These are phyloP conservation scores for Psilocybe mexicana DNA, from an alignment of 1,284 basidiomycete species.

Conservation along the genomic window DNA sequence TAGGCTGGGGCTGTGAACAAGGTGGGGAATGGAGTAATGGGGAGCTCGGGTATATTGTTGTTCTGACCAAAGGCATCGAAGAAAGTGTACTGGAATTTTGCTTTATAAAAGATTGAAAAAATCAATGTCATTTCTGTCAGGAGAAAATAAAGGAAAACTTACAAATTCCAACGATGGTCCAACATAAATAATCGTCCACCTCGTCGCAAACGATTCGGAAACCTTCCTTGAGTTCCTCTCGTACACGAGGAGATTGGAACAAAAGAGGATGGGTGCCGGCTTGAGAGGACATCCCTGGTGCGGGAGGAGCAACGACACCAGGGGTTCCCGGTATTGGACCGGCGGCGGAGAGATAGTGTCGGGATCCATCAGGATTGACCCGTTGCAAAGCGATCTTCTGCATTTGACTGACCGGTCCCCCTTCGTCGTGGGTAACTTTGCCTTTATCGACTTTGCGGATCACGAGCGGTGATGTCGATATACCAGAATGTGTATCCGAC, in stretches of 20 bases:
- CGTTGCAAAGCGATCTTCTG: conserved; percentile 93
- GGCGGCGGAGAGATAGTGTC: conserved; percentile 82
- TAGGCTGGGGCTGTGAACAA: conserved; percentile 80
- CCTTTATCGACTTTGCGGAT: conserved; percentile 95
- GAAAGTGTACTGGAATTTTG: conserved; percentile 93
- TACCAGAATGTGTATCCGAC: conserved; percentile 82
- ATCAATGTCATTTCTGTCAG: conserved; percentile 4
- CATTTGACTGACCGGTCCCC: conserved; percentile 93
- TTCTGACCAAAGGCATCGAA: conserved; percentile 86
- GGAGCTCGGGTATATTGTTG: conserved; percentile 70
- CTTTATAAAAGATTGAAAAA: conserved; percentile 37
- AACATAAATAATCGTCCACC: conserved; percentile 92
- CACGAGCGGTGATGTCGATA: conserved; percentile 82
- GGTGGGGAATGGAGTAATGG: conserved; percentile 89
- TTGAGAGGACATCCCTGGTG: conserved; percentile 70
- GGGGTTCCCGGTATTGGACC: conserved; percentile 78
- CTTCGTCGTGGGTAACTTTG: conserved; percentile 77
- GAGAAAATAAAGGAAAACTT: conserved; percentile 37
- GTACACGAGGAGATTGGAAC: conserved; percentile 73
- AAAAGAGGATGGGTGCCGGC: conserved; percentile 78
- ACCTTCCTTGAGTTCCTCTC: conserved; percentile 75
- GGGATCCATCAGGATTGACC: conserved; percentile 75
- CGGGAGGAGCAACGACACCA: conserved; percentile 60
- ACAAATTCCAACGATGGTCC: conserved; percentile 97
- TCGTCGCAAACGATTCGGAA: conserved; percentile 73